These are phyloP conservation scores for Sicyos baderoa DNA, from an alignment of 306 rosid species.

Conservation along the genomic window DNA sequence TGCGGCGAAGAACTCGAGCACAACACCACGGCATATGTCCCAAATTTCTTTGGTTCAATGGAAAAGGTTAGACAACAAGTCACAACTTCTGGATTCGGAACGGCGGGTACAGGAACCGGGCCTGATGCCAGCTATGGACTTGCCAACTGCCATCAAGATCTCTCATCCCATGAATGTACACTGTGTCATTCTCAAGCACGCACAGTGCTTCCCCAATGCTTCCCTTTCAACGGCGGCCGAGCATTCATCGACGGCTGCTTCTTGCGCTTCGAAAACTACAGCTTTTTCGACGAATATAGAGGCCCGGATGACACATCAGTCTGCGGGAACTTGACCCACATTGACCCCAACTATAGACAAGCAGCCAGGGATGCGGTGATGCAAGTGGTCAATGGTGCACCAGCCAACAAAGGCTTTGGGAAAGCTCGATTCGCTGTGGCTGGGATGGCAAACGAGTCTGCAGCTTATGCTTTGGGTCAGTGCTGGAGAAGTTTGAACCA, in stretches of 20 bases:
- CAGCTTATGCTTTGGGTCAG: conserved; percentile 63
- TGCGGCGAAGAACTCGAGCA: conserved; percentile 55
- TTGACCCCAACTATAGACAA: conserved; percentile 32
- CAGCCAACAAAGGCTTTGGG: conserved; percentile 43
- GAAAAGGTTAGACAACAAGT: conserved; percentile 59
- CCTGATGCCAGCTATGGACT: conserved; percentile 65
- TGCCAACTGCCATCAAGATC: conserved; percentile 89
- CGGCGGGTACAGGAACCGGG: conserved; percentile 53
- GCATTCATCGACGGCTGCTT: conserved; percentile 84
- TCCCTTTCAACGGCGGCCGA: conserved; percentile 56
- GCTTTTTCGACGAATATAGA: conserved; percentile 46
- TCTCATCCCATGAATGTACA: conserved; percentile 65
- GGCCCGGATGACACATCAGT: conserved; percentile 47
- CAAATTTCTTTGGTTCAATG: conserved; percentile 67
- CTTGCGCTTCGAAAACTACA: conserved; percentile 73
- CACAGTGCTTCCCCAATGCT: conserved; percentile 72
- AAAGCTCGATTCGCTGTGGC: conserved; percentile 30
- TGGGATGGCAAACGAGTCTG: conserved; percentile 22
- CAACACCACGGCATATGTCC: conserved; percentile 43
- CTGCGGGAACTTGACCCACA: conserved; percentile 56
- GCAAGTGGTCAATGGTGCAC: conserved; percentile 41
- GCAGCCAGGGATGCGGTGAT: conserved; percentile 46
- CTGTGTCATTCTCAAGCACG: conserved; percentile 78
- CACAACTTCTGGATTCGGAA: conserved; percentile 53
- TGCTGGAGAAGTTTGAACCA: conserved; percentile 72